These are phyloP conservation scores for Pyrenophora tritici-repentis DNA, from an alignment of 2,329 filamentous ascomycete genomes.

Conservation along the genomic window DNA sequence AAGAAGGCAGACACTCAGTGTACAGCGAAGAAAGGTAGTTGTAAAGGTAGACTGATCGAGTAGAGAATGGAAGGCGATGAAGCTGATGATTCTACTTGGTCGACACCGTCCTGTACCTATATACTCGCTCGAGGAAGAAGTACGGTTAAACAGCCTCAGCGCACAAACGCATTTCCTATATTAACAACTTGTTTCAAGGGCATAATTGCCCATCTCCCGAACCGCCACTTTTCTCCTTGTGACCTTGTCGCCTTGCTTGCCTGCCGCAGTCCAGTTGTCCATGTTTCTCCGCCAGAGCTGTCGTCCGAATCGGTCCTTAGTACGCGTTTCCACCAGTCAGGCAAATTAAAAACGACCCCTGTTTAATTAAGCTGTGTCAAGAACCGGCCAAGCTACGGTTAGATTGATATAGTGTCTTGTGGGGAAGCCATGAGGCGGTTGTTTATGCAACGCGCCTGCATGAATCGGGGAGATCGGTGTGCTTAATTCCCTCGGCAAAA, in stretches of 20 bases:
- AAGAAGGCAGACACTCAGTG: too few relatives aligned
- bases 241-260: background rate
- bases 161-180: too few relatives aligned
- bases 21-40: slow-evolving; percentile 4
- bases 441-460: background rate
- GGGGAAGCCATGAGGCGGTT: slow-evolving; percentile 1
- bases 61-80: too few relatives aligned
- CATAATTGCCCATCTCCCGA: background rate
- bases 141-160: too few relatives aligned
- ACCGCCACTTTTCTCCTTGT: background rate
- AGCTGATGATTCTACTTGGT: too few relatives aligned
- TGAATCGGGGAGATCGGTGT: slow-evolving; percentile 1
- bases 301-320: background rate
- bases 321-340: background rate
- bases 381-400: slow-evolving; percentile 5
- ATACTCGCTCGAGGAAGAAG: too few relatives aligned
- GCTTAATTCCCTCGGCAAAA: slow-evolving; percentile 16
- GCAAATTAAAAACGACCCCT: slow-evolving; percentile 4
- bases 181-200: too few relatives aligned
- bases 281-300: background rate
- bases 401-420: slow-evolving; percentile 7
- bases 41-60: background rate
- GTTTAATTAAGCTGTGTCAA: slow-evolving; percentile 9
- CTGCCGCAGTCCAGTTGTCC: background rate
- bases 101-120: too few relatives aligned